Conservation (phyloP, 139 green algal species). For the Chloropicon primus region DNA sequence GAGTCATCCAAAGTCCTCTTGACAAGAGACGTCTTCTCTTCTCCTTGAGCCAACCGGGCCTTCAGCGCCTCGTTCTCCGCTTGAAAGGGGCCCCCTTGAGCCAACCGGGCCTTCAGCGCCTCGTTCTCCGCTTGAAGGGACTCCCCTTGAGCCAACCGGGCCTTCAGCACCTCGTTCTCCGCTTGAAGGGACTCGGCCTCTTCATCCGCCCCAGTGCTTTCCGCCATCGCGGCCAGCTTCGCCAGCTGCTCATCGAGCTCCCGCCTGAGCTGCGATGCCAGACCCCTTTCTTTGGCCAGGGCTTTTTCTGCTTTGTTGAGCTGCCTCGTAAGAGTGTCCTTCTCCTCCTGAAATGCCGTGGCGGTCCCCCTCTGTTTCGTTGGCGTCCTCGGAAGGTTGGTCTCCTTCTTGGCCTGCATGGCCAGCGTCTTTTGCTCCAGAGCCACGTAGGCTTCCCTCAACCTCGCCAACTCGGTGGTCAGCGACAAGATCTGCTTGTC, state of each 20-base stretch:
- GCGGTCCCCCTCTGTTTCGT: background rate
- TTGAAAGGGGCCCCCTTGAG: no score
- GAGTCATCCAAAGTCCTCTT: background rate
- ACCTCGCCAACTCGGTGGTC: background rate
- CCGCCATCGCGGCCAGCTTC: background rate
- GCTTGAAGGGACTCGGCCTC: background rate
- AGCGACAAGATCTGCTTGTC: background rate
- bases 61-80: background rate
- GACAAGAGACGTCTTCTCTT: background rate
- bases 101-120: no score
- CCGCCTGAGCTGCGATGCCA: background rate
- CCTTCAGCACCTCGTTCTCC: no score
- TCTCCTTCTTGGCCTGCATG: background rate
- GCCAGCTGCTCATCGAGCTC: background rate
- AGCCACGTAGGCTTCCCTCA: background rate
- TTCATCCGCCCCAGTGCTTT: background rate
- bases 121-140: no score
- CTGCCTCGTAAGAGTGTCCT: background rate
- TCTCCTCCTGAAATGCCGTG: background rate
- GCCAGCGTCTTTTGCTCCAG: background rate
- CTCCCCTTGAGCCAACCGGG: no score
- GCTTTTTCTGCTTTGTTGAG: background rate
- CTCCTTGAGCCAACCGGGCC: background rate
- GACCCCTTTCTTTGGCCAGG: background rate
- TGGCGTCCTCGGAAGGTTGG: background rate